Base-by-base conservation (phyloP, 1,284 basidiomycete genomes). In the Ceratobasidium sp. region DNA sequence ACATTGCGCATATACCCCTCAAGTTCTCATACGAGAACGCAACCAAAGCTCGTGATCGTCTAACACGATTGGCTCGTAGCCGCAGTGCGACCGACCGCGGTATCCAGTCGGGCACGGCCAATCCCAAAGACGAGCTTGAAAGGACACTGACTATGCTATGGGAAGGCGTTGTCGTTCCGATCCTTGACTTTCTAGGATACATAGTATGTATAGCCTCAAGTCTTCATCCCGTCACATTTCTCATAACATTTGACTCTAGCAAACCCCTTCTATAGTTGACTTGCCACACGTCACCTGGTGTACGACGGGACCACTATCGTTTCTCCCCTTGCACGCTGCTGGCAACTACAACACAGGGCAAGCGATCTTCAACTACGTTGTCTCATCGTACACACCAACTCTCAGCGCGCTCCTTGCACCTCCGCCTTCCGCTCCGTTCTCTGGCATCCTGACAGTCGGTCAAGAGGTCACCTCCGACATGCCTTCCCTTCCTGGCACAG, bases 311-410 rank as follows among this genome's bases (percentile, higher is more conserved):
- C 47, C 23, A 14, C 47, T 49, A 6, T 49, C 47, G 5, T 49
- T 49, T 18, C 47, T 49, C 16, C 47, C 35, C 35, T 70, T 79
- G 35, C 78, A 79, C 62, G 78, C 78, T 38, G 78, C 78, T 38
- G 78, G 77, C 11, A 21, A 70, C 32, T 75, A 74, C 43, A 47
- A 66, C 16, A 16, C 54, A 5, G 30, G 30, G 2, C 16, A 21
- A 32, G 9, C 5, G 23, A 35, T 32, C 14, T 55, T 21, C 54
- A 32, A 55, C 16, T 55, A 55, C 30, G 54, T 55, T 2, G n/a
- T 55, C 14, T 55, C 54, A 1, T 55, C 54, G 1, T 55, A 55
- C n/a, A 55, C 54, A 2, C 54, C 54, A 32, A 55, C 30, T 16
- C 11, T 55, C 3, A 55, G 54, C 21, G 18, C 16, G n/a, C 30